Evolutionary conservation across 148 eudicot species (phyloP).

Genomic region (Gaultheria prostrata): DNA sequence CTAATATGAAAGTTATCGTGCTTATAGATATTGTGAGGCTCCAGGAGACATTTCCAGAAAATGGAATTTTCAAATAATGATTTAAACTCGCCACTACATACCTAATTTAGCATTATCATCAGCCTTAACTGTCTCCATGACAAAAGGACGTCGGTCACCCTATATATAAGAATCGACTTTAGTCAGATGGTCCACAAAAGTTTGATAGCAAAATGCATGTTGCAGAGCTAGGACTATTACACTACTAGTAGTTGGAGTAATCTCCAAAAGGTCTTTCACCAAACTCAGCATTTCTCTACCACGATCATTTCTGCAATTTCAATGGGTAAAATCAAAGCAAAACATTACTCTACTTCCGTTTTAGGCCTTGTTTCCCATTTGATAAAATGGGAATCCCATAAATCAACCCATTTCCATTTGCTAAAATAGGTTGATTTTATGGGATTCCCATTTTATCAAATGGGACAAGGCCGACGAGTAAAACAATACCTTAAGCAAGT

Average conservation of each 20-base stretch:
- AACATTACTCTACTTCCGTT: not conserved
- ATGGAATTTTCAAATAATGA: not conserved
- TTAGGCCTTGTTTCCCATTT: too few species aligned
- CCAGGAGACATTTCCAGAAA: not conserved
- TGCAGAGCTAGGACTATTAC: conserved; percentile 38
- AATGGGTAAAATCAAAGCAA: not conserved
- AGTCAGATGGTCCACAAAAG: not conserved
- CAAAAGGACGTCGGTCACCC: conserved; percentile 93
- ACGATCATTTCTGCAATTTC: conserved; percentile 72
- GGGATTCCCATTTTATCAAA: too few species aligned
- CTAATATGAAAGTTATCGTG: not conserved
- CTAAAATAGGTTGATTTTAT: too few species aligned
- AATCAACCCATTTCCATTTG: too few species aligned
- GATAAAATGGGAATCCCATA: too few species aligned
- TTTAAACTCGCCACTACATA: conserved; percentile 24
- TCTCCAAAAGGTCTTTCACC: conserved; percentile 74
- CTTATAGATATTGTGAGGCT: not conserved
- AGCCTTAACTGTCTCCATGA: conserved; percentile 89
- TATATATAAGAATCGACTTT: conserved; percentile 21
- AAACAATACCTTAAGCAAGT: not conserved
- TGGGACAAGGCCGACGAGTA: too few species aligned
- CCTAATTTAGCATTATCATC: conserved; percentile 93
- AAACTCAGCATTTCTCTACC: conserved; percentile 90
- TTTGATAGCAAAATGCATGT: not conserved
- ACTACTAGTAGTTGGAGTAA: conserved; percentile 76